phyloP scores from a whole-genome alignment of 2,329 filamentous ascomycete species.

The Aspergillus ustus region DNA sequence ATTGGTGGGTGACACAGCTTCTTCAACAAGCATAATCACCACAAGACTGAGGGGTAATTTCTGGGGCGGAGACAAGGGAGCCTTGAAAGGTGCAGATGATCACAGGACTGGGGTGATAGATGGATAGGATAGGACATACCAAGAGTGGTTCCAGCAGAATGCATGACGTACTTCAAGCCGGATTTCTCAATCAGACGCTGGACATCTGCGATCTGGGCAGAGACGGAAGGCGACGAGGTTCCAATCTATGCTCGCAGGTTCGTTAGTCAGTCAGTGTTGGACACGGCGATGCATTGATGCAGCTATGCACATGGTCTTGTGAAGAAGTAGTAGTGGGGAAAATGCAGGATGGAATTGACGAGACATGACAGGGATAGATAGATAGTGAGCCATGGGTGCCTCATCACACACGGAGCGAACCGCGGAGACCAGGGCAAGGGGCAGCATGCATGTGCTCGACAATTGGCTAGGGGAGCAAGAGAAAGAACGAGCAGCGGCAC shows the following conservation, averaged over 20 bases:
- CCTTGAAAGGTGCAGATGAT: not conserved
- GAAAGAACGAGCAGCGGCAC: slow-evolving; percentile 31
- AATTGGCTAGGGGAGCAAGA: not conserved
- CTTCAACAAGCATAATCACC: not conserved
- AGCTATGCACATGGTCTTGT: slow-evolving; percentile 10
- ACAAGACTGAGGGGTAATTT: slow-evolving; percentile 6
- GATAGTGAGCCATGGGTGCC: not conserved
- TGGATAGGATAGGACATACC: slow-evolving; percentile 58
- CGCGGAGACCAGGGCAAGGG: not conserved
- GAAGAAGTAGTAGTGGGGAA: not conserved
- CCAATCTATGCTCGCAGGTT: slow-evolving; percentile 64
- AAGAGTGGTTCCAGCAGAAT: slow-evolving; percentile 90
- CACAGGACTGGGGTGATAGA: not conserved
- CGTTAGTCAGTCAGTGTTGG: not conserved
- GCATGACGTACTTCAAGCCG: slow-evolving; percentile 84
- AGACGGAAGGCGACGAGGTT: slow-evolving; percentile 75
- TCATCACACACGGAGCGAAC: not conserved
- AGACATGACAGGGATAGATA: not conserved
- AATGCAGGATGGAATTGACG: not conserved
- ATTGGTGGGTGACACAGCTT: not conserved
- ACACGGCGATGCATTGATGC: not conserved
- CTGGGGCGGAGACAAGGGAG: slow-evolving; percentile 9
- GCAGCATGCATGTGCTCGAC: not conserved
- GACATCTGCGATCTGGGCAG: slow-evolving; percentile 83
- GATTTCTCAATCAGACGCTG: slow-evolving; percentile 82